These are phyloP conservation scores for Catharanthus roseus DNA, from an alignment of 257 asterid genomes.

Conservation along the genomic window DNA sequence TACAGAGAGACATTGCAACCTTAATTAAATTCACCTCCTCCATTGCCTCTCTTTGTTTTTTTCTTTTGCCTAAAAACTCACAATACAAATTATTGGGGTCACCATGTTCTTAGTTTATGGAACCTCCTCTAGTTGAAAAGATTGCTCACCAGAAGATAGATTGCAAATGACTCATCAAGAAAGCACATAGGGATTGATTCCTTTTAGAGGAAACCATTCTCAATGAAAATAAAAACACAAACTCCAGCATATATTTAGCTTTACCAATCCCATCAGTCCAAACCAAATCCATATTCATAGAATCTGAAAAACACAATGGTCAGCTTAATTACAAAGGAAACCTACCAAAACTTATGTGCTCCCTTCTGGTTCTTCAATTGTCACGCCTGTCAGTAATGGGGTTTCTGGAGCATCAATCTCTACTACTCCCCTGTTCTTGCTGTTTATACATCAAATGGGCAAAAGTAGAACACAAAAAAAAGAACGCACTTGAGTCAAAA, in stretches of 20 bases:
- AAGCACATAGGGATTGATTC: not conserved
- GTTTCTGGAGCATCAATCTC: slow-evolving; percentile 1
- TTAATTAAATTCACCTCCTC: too few species aligned
- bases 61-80: too few species aligned
- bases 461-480: slow-evolving; percentile 5
- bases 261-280: not conserved
- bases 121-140: not conserved
- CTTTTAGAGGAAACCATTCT: too few species aligned
- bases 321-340: slow-evolving; percentile 1
- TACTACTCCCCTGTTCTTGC: not conserved
- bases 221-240: not conserved
- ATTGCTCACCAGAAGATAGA: not conserved
- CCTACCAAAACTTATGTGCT: slow-evolving; percentile 1
- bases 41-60: too few species aligned
- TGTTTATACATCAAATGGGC: not conserved
- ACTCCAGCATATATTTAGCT: not conserved
- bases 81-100: too few species aligned
- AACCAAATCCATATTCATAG: not conserved
- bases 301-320: not conserved
- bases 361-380: slow-evolving; percentile 8
- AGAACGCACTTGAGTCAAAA: not conserved
- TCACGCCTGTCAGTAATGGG: not conserved
- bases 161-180: not conserved
- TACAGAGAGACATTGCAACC: too few species aligned
- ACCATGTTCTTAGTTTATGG: not conserved